phyloP scores from a whole-genome alignment of 179 eudicot species.

The Actinidia arguta region DNA sequence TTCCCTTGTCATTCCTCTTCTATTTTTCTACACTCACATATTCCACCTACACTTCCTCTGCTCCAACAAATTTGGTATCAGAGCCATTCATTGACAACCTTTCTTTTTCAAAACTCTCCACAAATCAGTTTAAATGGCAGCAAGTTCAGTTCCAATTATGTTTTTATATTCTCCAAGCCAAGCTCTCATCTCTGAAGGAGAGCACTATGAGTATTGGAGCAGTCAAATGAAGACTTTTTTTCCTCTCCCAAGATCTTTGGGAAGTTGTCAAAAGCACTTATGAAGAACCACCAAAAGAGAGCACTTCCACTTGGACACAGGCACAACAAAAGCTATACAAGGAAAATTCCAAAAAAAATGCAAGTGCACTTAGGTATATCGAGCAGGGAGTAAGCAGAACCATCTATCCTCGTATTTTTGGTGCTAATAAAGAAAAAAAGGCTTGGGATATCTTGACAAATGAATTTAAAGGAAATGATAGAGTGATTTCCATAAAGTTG shows the following conservation, averaged over 20 bases:
- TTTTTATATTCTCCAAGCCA: background rate
- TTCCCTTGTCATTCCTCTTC: too few species aligned
- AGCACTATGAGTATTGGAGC: background rate
- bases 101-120: too few species aligned
- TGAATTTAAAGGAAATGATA: background rate
- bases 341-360: background rate
- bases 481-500: background rate
- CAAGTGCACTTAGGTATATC: too few species aligned
- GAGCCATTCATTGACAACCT: background rate
- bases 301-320: background rate
- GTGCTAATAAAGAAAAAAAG: background rate
- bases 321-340: background rate
- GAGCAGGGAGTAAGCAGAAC: too few species aligned
- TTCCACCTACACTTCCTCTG: too few species aligned
- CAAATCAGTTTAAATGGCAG: too few species aligned
- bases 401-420: too few species aligned
- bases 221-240: background rate
- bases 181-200: conserved; percentile 1
- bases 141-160: background rate
- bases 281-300: background rate
- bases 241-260: background rate
- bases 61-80: background rate
- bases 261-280: background rate
- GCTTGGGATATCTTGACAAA: conserved; percentile 12
- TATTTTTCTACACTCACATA: too few species aligned